phyloP scores from a whole-genome alignment of 1,139 yeast species.

The Hanseniaspora gamundiae region DNA sequence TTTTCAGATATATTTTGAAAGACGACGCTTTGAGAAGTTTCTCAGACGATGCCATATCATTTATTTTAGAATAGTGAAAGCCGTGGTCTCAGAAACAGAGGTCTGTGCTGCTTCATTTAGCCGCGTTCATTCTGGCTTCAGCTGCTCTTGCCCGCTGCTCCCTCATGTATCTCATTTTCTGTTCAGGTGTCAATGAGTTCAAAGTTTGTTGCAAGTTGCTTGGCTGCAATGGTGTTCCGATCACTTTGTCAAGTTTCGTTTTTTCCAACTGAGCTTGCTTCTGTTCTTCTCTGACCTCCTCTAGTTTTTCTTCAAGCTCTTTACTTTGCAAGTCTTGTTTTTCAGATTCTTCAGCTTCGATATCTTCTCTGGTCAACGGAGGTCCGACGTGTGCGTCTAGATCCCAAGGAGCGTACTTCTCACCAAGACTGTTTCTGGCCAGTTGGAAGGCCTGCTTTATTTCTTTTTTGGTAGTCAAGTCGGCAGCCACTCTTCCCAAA shows the following conservation, averaged over 20 bases:
- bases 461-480: constrained; percentile 35
- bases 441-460: constrained; percentile 52
- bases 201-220: constrained; percentile 20
- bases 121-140: constrained; percentile 57
- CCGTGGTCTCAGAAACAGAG: background rate
- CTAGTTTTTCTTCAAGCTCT: constrained; percentile 25
- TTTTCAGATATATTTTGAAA: background rate
- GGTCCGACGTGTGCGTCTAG: constrained; percentile 48
- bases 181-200: constrained; percentile 46
- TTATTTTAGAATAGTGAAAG: constrained; percentile 4
- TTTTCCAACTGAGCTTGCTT: constrained; percentile 9
- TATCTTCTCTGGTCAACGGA: constrained; percentile 51
- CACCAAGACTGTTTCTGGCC: constrained; percentile 59
- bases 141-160: constrained; percentile 96
- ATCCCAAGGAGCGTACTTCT: constrained; percentile 56
- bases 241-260: constrained; percentile 16
- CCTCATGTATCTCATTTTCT: constrained; percentile 66
- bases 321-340: constrained; percentile 23
- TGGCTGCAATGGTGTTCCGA: constrained; percentile 19
- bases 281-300: constrained; percentile 20
- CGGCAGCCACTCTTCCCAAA: constrained; percentile 54
- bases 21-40: constrained; percentile 3
- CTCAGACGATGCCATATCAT: constrained; percentile 2
- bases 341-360: constrained; percentile 38
- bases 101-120: background rate